Base-by-base conservation (phyloP, 306 rosid species). In the Quercus bicolor region DNA sequence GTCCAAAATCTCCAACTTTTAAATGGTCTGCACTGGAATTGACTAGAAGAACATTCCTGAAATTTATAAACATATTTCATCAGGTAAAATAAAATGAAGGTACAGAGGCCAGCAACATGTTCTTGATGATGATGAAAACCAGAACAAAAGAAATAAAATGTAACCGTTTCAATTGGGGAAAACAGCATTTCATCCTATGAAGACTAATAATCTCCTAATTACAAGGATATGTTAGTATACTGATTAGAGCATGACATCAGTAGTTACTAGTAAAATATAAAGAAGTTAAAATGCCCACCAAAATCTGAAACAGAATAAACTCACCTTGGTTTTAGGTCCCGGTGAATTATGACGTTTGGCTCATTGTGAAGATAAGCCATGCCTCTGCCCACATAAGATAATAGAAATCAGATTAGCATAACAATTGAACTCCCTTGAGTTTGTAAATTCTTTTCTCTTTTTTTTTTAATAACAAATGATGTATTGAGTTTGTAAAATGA, bases 351-450 rank as follows among this genome's bases (percentile, higher is more conserved):
- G 68, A 94, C 97, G 81, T 94, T 91, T 69, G 98, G 98, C 79
- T 94, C 98, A 48, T 87, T 94, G 91, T 94, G 98, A 83, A 94
- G 97, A 85, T 91, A 94, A 73, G 98, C 96, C 92, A 94, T 90
- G 76, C 98, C 98, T 86, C 98, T 94, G 88, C 57, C 48, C 77
- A 82, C 59, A 74, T 64, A 82, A 76, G 31, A 81, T 79, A 52
- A 72, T 76, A 84, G 40, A 33, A 71, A 53, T 56, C 66, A 73
- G 16, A 82, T 91, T 73, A 86, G 82, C 80, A 83, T 34, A 59
- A 60, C 29, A 19, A 65, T 75, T 75, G 77, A 71, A 80, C 66
- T 54, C 51, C 0, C 57, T 78, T 29, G 55, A 78, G 74, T 55
- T 19, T 75, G 61, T 45, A 43, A 21, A 66, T 8, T 40, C 1